Conservation (phyloP, 2,329 filamentous ascomycete species). For the Cladosporium cucumerinum region DNA sequence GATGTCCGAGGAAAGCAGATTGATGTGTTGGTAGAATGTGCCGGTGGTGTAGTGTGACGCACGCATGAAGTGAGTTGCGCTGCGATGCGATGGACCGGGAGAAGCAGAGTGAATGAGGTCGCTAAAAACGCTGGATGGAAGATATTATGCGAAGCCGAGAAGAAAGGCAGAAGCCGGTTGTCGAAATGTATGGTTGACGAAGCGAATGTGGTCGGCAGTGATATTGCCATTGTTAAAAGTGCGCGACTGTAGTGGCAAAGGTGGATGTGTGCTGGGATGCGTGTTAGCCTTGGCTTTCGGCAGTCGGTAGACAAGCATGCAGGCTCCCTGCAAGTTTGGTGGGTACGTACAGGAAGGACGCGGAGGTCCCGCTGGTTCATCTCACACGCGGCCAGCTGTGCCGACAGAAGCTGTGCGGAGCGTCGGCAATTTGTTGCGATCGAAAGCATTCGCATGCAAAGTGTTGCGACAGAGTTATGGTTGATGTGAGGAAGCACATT, state of each 20-base stretch:
- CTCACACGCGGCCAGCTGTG: constrained; percentile 3
- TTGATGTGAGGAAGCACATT: background rate
- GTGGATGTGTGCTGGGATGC: constrained; percentile 5
- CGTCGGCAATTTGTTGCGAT: background rate
- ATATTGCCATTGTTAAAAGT: background rate
- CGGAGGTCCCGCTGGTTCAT: background rate
- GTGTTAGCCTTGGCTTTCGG: constrained; percentile 12
- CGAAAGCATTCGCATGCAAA: background rate
- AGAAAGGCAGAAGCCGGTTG: background rate
- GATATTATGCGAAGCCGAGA: constrained; percentile 19
- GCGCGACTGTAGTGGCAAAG: background rate
- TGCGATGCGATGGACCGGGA: constrained; percentile 1
- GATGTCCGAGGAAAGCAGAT: constrained; percentile 8
- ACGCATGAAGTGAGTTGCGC: background rate
- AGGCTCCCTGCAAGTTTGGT: constrained; percentile 1
- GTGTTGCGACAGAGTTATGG: background rate
- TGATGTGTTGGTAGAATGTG: background rate
- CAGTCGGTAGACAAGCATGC: constrained; percentile 3
- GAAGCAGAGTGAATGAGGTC: constrained; percentile 14
- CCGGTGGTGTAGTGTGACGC: background rate
- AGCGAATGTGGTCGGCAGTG: constrained; percentile 8
- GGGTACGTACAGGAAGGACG: constrained; percentile 14
- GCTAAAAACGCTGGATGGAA: constrained; percentile 19
- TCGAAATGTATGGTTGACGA: constrained; percentile 3
- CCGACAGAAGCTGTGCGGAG: background rate